Evolutionary conservation across 2,329 filamentous ascomycete genomes (phyloP).

Genomic region (Talaromyces marneffei): DNA sequence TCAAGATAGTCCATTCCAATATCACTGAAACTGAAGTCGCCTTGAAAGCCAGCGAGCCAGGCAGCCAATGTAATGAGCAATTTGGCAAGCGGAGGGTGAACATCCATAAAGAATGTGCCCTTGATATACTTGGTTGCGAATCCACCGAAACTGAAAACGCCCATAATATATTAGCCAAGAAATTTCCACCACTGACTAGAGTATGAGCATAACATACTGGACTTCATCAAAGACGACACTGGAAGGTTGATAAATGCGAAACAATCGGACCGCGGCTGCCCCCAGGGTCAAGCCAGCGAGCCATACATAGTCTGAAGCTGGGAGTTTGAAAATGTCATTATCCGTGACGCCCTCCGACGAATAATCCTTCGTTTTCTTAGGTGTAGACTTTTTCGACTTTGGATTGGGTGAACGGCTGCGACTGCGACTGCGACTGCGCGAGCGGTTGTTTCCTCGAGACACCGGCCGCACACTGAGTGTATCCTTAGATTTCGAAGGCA

Average conservation of each 20-base stretch:
- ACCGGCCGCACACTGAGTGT: slow-evolving; percentile 34
- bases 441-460: slow-evolving; percentile 29
- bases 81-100: slow-evolving; percentile 96
- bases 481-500: slow-evolving; percentile 25
- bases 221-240: slow-evolving; percentile 99
- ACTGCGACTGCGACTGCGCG: slow-evolving; percentile 27
- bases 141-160: slow-evolving; percentile 71
- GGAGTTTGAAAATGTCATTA: slow-evolving; percentile 86
- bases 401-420: slow-evolving; percentile 29
- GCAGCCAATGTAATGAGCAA: slow-evolving; percentile 92
- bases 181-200: not conserved
- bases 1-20: slow-evolving; percentile 98
- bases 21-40: slow-evolving; percentile 97
- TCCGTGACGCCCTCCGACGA: slow-evolving; percentile 59
- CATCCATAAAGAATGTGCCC: slow-evolving; percentile 99
- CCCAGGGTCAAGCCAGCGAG: slow-evolving; percentile 67
- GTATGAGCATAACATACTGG: slow-evolving; percentile 61
- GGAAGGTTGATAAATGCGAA: slow-evolving; percentile 90
- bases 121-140: slow-evolving; percentile 99
- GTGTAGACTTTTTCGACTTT: slow-evolving; percentile 31
- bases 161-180: not conserved
- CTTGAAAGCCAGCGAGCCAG: slow-evolving; percentile 91
- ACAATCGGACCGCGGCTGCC: slow-evolving; percentile 75
- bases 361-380: slow-evolving; percentile 35
- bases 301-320: slow-evolving; percentile 74